These are phyloP conservation scores for Rhizophora mangle DNA, from an alignment of 345 rosid genomes.

Conservation along the genomic window DNA sequence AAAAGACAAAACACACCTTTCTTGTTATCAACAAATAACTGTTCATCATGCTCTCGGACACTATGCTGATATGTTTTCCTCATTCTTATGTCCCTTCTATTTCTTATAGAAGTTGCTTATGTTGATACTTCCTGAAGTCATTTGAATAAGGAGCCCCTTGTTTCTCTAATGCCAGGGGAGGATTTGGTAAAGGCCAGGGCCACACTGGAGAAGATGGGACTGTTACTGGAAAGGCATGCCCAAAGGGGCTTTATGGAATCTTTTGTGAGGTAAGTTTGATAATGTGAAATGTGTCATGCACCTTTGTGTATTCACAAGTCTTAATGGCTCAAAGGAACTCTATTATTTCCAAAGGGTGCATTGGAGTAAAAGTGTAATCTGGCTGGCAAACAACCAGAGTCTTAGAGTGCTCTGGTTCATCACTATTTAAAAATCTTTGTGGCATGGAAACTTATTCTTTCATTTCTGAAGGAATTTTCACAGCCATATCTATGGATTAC, in stretches of 20 bases:
- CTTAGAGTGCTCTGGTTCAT: too few relatives aligned
- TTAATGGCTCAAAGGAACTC: too few relatives aligned
- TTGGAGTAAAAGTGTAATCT: too few relatives aligned
- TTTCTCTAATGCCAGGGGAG: conserved; percentile 56
- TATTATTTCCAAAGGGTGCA: too few relatives aligned
- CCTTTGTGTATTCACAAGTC: too few relatives aligned
- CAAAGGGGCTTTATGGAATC: conserved; percentile 79
- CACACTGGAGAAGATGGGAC: conserved; percentile 69
- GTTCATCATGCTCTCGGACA: neutral
- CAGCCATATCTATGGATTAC: neutral
- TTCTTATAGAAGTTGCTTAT: conserved; percentile 3
- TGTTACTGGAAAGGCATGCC: conserved; percentile 84
- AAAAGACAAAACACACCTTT: too few relatives aligned
- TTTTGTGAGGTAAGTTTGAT: conserved; percentile 66
- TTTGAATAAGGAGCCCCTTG: conserved; percentile 17
- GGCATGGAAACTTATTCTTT: neutral
- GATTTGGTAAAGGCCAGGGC: conserved; percentile 60
- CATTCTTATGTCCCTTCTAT: conserved; percentile 4
- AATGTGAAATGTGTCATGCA: neutral
- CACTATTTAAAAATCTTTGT: too few relatives aligned
- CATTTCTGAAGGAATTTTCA: neutral
- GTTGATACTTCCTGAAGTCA: conserved; percentile 10
- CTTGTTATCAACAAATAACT: conserved; percentile 14
- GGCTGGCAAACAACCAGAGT: too few relatives aligned
- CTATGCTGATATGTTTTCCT: conserved; percentile 7